Percentiles rank a stretch among this genome's conserved stretches.
phyloP scores from a whole-genome alignment of 1,139 yeast species.

The Groenewaldozyma sp. region DNA sequence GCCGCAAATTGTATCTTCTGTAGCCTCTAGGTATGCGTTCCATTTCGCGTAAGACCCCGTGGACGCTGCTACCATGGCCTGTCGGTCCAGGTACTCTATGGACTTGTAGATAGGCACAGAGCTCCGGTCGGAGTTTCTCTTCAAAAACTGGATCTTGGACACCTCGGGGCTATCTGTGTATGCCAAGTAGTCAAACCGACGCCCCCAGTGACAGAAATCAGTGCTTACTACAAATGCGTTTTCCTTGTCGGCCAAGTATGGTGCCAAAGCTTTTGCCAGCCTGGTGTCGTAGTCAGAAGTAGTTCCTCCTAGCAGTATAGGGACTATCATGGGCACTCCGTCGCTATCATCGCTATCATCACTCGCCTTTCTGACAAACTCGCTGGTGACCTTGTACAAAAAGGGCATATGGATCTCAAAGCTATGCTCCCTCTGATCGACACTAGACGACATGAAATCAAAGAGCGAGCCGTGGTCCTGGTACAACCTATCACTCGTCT shows the following conservation, averaged over 20 bases:
- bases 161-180: conserved; percentile 34
- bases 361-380: conserved; percentile 39
- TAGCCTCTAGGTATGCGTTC: conserved; percentile 51
- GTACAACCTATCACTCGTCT: conserved; percentile 29
- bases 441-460: conserved; percentile 45
- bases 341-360: conserved; percentile 22
- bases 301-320: conserved; percentile 69
- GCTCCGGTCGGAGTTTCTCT: conserved; percentile 10
- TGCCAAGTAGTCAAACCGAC: conserved; percentile 60
- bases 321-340: conserved; percentile 46
- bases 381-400: conserved; percentile 39
- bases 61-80: conserved; percentile 59
- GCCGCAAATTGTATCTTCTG: conserved; percentile 93
- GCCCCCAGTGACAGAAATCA: conserved; percentile 97
- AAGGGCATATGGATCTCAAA: conserved; percentile 93
- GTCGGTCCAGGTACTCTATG: conserved; percentile 59
- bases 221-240: conserved; percentile 75
- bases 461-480: conserved; percentile 33
- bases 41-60: conserved; percentile 49
- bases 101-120: conserved; percentile 51
- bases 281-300: conserved; percentile 37
- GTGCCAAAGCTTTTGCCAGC: conserved; percentile 42
- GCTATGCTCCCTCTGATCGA: conserved; percentile 84
- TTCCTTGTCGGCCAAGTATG: conserved; percentile 45
- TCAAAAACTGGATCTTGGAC: conserved; percentile 8